A percentile compares a stretch with the other conserved stretches of the same genome.
These are phyloP conservation scores for Cynara cardunculus DNA, from an alignment of 129 eudicot genomes.

Conservation along the genomic window DNA sequence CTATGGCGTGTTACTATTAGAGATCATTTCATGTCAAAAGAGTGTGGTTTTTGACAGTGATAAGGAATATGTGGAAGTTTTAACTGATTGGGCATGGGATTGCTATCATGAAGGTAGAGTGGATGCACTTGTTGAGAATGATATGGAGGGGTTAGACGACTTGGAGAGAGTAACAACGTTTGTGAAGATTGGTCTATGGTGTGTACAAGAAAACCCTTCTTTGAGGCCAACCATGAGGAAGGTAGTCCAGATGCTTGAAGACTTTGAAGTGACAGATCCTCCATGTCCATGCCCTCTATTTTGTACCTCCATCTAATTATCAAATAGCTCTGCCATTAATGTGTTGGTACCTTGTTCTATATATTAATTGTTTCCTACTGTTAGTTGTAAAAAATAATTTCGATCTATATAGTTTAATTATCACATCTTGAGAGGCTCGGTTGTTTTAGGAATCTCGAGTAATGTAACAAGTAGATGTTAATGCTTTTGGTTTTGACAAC, in stretches of 20 bases:
- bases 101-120: constrained; percentile 30
- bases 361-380: no score
- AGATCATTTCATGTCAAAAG: constrained; percentile 40
- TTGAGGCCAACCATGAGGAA: constrained; percentile 44
- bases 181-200: constrained; percentile 44
- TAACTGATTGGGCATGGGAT: constrained; percentile 49
- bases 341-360: no score
- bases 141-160: constrained; percentile 24
- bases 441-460: no score
- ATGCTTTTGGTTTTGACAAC: no score
- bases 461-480: no score
- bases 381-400: no score
- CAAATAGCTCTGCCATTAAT: no score
- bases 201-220: constrained; percentile 41
- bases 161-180: constrained; percentile 20
- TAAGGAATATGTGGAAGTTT: constrained; percentile 14
- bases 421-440: no score
- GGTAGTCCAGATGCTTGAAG: constrained; percentile 45
- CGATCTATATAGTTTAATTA: no score
- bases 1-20: constrained; percentile 45
- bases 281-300: constrained; percentile 28
- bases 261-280: constrained; percentile 26
- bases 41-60: constrained; percentile 17
- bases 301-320: background rate
- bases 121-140: constrained; percentile 21